phyloP scores from a whole-genome alignment of 805 yeast species.

The Suhomyces pyralidae region DNA sequence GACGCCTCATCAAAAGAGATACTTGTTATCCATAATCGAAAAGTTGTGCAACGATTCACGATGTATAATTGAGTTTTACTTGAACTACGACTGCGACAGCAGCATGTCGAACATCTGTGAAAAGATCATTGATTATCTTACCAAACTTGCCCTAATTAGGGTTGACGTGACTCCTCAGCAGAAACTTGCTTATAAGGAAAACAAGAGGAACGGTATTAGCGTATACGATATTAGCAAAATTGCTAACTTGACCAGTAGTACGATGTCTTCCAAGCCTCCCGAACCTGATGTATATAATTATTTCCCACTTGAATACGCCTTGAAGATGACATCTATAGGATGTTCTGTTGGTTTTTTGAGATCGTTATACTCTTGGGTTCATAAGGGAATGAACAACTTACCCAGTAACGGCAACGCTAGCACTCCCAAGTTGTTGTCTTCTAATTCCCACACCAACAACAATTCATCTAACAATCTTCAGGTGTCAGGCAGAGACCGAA shows the following conservation, averaged over 20 bases:
- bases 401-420: neutral
- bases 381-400: constrained; percentile 40
- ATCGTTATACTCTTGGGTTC: constrained; percentile 85
- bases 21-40: constrained; percentile 75
- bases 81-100: constrained; percentile 92
- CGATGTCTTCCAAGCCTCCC: constrained; percentile 54
- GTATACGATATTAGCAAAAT: constrained; percentile 72
- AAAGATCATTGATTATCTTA: constrained; percentile 71
- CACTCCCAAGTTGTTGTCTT: neutral
- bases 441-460: constrained; percentile 2
- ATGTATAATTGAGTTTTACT: constrained; percentile 84
- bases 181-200: constrained; percentile 44
- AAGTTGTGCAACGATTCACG: constrained; percentile 86
- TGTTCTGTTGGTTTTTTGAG: constrained; percentile 79
- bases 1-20: constrained; percentile 88
- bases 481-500: constrained; percentile 18
- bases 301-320: constrained; percentile 77
- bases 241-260: constrained; percentile 72
- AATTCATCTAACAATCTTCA: constrained; percentile 6
- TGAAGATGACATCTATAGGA: constrained; percentile 76
- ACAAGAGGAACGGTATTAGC: constrained; percentile 53
- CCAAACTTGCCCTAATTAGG: constrained; percentile 65
- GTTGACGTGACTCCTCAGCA: constrained; percentile 72
- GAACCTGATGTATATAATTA: constrained; percentile 50
- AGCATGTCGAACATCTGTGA: constrained; percentile 83